Evolutionary conservation across 2,329 filamentous ascomycete species (phyloP).

Genomic region (Diaporthe sp.): DNA sequence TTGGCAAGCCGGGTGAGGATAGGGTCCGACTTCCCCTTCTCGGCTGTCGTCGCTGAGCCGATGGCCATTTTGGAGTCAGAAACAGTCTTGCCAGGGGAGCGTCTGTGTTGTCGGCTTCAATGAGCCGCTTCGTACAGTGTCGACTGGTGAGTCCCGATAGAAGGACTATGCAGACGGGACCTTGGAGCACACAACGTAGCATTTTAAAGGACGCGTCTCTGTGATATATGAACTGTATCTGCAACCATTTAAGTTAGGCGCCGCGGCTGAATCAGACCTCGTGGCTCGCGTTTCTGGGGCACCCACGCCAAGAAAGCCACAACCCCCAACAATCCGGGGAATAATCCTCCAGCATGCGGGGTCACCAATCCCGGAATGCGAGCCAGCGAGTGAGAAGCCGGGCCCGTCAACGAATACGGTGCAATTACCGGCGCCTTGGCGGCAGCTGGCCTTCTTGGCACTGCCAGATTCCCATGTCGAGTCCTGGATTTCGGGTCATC

Average conservation of each 20-base stretch:
- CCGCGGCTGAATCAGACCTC: not conserved
- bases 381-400: slow-evolving; percentile 17
- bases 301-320: not conserved
- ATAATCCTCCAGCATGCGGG: slow-evolving; percentile 24
- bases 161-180: not conserved
- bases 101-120: not conserved
- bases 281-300: slow-evolving; percentile 18
- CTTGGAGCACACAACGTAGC: not conserved
- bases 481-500: slow-evolving; percentile 14
- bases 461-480: not conserved
- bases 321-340: slow-evolving; percentile 12
- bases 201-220: not conserved
- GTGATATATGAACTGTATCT: slow-evolving; percentile 6
- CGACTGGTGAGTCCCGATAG: not conserved
- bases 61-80: slow-evolving; percentile 18
- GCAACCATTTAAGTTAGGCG: not conserved
- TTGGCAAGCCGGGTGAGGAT: slow-evolving; percentile 48
- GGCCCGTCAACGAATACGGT: not conserved
- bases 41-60: slow-evolving; percentile 27
- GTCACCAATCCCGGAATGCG: slow-evolving; percentile 10
- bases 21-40: slow-evolving; percentile 32
- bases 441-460: slow-evolving; percentile 15
- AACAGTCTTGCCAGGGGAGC: not conserved
- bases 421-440: slow-evolving; percentile 24
- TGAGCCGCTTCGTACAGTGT: not conserved